A percentile compares a stretch with the other conserved stretches of the same genome.
Evolutionary conservation across 257 asterid species (phyloP).

Genomic region (Solanum etuberosum): DNA sequence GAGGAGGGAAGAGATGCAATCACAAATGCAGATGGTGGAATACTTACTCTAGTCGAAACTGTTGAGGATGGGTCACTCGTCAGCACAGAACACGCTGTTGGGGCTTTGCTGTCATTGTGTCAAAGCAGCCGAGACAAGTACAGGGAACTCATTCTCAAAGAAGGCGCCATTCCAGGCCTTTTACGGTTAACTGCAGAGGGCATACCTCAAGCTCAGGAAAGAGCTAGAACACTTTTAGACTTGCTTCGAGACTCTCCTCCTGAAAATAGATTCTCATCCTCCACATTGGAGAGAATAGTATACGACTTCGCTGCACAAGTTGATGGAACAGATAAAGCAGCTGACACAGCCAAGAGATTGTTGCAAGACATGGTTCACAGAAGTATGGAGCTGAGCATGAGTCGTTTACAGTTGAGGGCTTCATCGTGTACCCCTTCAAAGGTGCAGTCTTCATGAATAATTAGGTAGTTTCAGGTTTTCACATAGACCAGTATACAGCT

Average conservation of each 20-base stretch:
- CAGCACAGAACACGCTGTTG: constrained; percentile 74
- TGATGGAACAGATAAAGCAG: constrained; percentile 62
- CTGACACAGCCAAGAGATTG: constrained; percentile 70
- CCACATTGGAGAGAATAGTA: constrained; percentile 61
- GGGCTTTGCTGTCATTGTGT: constrained; percentile 55
- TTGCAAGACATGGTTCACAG: constrained; percentile 62
- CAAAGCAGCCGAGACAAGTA: constrained; percentile 61
- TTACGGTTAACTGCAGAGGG: constrained; percentile 82
- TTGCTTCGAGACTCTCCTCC: constrained; percentile 56
- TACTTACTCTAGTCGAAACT: constrained; percentile 66
- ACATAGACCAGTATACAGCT: not conserved
- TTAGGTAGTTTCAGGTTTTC: not conserved
- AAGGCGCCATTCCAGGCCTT: constrained; percentile 90
- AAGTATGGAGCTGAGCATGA: constrained; percentile 48
- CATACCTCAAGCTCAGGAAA: constrained; percentile 53
- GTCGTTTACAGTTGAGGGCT: constrained; percentile 19
- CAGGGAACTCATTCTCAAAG: constrained; percentile 64
- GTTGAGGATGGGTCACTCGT: constrained; percentile 76
- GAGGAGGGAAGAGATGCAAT: constrained; percentile 69
- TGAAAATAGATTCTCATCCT: constrained; percentile 38
- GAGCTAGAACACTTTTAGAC: constrained; percentile 66
- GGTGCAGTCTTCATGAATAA: constrained; percentile 1
- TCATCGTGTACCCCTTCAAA: constrained; percentile 26
- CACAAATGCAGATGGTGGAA: constrained; percentile 45
- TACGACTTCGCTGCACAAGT: constrained; percentile 58